These are phyloP conservation scores for Calonectria pseudoturangicola DNA, from an alignment of 2,329 filamentous ascomycete species.

Conservation along the genomic window DNA sequence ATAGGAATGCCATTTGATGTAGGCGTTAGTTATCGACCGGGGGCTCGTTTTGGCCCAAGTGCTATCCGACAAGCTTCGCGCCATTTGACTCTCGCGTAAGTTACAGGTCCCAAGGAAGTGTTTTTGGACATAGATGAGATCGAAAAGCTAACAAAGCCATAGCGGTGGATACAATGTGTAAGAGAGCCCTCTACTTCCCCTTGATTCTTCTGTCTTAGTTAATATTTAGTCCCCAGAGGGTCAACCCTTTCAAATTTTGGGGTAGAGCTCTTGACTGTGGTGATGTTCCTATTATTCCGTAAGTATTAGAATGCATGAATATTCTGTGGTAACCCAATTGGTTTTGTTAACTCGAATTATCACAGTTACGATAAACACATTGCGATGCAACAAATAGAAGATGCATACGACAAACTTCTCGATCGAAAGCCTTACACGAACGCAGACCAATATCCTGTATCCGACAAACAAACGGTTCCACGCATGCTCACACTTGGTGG, in stretches of 20 bases:
- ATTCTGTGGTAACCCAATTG: not conserved
- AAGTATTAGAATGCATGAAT: not conserved
- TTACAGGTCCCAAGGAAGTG: not conserved
- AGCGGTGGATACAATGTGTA: constrained; percentile 69
- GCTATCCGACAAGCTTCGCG: constrained; percentile 82
- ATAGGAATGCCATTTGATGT: constrained; percentile 26
- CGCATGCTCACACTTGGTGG: not conserved
- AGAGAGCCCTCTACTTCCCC: not conserved
- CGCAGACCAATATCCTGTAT: not conserved
- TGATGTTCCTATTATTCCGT: not conserved
- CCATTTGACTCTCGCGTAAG: not conserved
- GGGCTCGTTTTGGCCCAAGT: constrained; percentile 84
- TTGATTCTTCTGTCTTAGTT: too few relatives aligned
- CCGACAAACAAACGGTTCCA: constrained; percentile 30
- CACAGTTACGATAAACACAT: not conserved
- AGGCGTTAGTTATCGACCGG: constrained; percentile 47
- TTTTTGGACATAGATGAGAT: not conserved
- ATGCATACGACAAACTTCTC: not conserved
- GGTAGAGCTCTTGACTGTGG: not conserved
- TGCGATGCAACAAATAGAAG: not conserved
- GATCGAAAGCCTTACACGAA: not conserved
- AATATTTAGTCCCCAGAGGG: not conserved
- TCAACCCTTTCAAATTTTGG: constrained; percentile 8
- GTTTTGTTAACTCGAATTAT: not conserved
- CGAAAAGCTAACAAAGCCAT: constrained; percentile 61